Base-by-base conservation (phyloP, 768 basidiomycete species). In the Gelatoporia subvermispora region DNA sequence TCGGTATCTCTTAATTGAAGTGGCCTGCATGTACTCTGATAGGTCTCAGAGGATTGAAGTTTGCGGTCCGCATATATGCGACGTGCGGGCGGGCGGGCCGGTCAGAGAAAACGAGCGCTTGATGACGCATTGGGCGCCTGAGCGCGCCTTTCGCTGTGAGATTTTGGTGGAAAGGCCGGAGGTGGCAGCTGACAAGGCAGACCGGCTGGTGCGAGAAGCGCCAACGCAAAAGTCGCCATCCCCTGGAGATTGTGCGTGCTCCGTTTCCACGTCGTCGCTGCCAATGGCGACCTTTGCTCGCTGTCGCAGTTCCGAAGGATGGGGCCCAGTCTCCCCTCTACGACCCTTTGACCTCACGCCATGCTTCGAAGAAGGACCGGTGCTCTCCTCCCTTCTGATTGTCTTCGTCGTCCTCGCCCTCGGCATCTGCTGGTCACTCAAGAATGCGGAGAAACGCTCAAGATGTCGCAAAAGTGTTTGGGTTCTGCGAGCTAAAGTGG, bases 341-440 rank as follows among this genome's bases (percentile, higher is more conserved):
- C 76, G 90, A 45, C 68, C 75, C 13, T 89, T 92, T 61, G 93
- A 94, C 63, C 54, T 84, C 8, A 88, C 91, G 1, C 76, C 80
- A 13, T 95, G 93, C 63, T 88, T 85, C 54, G 85, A 94, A 57
- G 85, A 91, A 53, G 85, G 81, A 13, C 60, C 84, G 37, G 25
- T 93, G 0, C 63, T 91, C 1, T 73, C 87, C 0, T 50, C 69
- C 3, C 58, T 85, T 0, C 69, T 85, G 44, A 68, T 68, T 2
- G 34, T 72, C 8, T 61, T 84, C 44, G 45, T 81, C 24, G 24
- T 81, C 46, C 51, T 71, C 7, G 66, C 72, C 4, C 59, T 76
- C n/a, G 44, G 69, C 37, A 71, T 70, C 24, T 67, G 73, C 18
- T 63, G 65, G 24, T 49, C 56, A 10, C 57, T 73, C 18, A 59